Percentiles rank a stretch among this genome's conserved stretches.
Evolutionary conservation across 2,329 filamentous ascomycete genomes (phyloP).

Genomic region (Ophiostoma triangulosporum): DNA sequence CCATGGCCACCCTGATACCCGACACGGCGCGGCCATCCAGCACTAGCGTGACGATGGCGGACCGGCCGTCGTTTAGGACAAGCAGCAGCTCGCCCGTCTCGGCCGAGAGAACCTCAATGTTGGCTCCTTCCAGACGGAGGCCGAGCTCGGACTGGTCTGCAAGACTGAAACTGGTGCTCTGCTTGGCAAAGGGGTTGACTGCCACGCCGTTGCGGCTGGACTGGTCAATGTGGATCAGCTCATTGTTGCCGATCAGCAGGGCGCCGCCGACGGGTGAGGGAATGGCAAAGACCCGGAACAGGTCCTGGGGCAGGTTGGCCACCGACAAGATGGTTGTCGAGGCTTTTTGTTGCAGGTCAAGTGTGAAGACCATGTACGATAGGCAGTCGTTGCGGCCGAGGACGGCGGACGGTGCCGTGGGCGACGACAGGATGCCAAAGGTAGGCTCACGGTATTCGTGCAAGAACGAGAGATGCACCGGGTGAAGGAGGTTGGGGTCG

Average conservation of each 20-base stretch:
- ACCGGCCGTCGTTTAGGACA: constrained; percentile 58
- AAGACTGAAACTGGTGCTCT: constrained; percentile 71
- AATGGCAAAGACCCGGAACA: constrained; percentile 69
- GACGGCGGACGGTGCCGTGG: constrained; percentile 56
- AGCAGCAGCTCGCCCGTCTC: constrained; percentile 77
- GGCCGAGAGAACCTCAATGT: constrained; percentile 60
- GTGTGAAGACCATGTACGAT: constrained; percentile 85
- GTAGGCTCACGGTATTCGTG: constrained; percentile 97
- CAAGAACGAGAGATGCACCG: constrained; percentile 82
- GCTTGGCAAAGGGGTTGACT: constrained; percentile 79
- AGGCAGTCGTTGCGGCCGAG: constrained; percentile 76
- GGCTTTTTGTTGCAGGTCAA: constrained; percentile 84
- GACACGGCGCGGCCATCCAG: constrained; percentile 87
- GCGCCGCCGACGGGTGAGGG: constrained; percentile 81
- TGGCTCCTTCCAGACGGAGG: constrained; percentile 68
- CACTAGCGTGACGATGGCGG: constrained; percentile 67
- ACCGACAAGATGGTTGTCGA: constrained; percentile 89
- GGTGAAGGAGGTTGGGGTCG: constrained; percentile 75
- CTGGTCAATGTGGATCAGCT: constrained; percentile 90
- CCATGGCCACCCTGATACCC: constrained; percentile 58
- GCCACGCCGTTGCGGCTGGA: constrained; percentile 89
- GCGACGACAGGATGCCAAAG: constrained; percentile 83
- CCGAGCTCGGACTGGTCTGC: constrained; percentile 72
- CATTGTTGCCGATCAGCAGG: constrained; percentile 74
- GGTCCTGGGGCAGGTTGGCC: constrained; percentile 69